These are phyloP conservation scores for Hyphopichia burtonii DNA, from an alignment of 1,139 yeast genomes.

Conservation along the genomic window DNA sequence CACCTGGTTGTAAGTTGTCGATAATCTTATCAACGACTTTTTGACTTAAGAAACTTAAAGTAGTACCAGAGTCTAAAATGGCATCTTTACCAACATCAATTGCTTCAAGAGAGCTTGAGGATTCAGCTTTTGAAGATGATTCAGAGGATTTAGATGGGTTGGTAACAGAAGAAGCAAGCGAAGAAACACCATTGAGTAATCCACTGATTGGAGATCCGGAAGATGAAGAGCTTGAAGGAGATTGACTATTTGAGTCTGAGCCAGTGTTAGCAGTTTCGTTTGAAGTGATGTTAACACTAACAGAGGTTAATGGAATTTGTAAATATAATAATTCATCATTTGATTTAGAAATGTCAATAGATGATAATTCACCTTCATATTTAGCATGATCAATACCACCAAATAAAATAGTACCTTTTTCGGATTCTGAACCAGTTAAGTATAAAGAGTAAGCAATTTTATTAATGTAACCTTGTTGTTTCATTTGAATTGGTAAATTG, in stretches of 20 bases:
- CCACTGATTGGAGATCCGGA: neutral
- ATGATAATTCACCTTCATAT: slow-evolving; percentile 41
- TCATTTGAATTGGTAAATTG: slow-evolving; percentile 59
- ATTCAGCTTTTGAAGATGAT: slow-evolving; percentile 1
- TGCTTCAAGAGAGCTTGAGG: slow-evolving; percentile 9
- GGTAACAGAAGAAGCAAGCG: neutral
- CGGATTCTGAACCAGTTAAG: slow-evolving; percentile 41
- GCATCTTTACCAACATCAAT: slow-evolving; percentile 19
- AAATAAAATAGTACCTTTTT: slow-evolving; percentile 50
- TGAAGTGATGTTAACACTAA: slow-evolving; percentile 10
- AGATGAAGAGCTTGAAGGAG: slow-evolving; percentile 4
- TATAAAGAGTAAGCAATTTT: slow-evolving; percentile 54
- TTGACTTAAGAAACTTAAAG: slow-evolving; percentile 28
- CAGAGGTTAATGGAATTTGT: slow-evolving; percentile 21
- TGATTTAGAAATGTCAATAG: slow-evolving; percentile 16
- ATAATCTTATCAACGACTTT: slow-evolving; percentile 16
- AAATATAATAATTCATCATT: slow-evolving; percentile 17
- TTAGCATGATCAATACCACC: slow-evolving; percentile 61
- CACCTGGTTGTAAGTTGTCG: slow-evolving; percentile 15
- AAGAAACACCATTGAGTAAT: neutral
- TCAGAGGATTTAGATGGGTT: neutral
- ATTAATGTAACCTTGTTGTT: slow-evolving; percentile 47
- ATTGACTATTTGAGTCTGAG: slow-evolving; percentile 6
- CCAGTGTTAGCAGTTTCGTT: slow-evolving; percentile 6
- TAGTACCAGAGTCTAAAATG: slow-evolving; percentile 42